Base-by-base conservation (phyloP, 345 rosid genomes). In the Excoecaria agallocha region DNA sequence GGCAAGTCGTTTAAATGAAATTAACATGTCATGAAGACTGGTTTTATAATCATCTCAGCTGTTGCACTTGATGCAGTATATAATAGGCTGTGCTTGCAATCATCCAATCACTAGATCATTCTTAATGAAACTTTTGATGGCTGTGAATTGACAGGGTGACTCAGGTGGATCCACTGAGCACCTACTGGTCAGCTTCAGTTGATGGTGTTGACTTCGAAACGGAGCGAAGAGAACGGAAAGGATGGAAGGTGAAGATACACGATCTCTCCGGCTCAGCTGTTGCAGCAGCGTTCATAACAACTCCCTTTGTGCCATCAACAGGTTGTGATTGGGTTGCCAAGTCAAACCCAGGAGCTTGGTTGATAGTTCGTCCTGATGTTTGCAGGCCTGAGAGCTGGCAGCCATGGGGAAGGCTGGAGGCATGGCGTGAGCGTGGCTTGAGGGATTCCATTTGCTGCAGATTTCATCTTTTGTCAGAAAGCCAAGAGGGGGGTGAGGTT, bases 291-390 rank as follows among this genome's bases (percentile, higher is more conserved):
- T 94, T 94, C 90, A 92, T 94, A 82, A 94, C 98, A 69, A 94
- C 98, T 76, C 98, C 97, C 19, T 94, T 94, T 85, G 96, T 94
- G 63, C 98, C 98, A 61, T 89, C 98, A 64, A 79, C 92, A 59
- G 97, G 97, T 62, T 94, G 93, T 89, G 98, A 90, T 81, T 94
- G 96, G 98, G 98, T 94, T n/a, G 93, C 96, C 56, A 88, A 80
- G 85, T 94, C 98, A 45, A 94, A 94, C 81, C 98, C 96, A 0
- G 97, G 98, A 80, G 93, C 93, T 72, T 94, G 98, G 98, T 85
- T 92, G 76, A 93, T 94, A 60, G 96, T 94, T 70, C 81, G 91
- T 50, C 96, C 97, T 17, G 98, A 92, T 82, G 82, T 84, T 8
- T 88, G 87, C 73, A 80, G 93, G 72, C 89, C 96, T 3, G 93